phyloP scores from a whole-genome alignment of 2,329 filamentous ascomycete genomes.

The Alternaria burnsii region DNA sequence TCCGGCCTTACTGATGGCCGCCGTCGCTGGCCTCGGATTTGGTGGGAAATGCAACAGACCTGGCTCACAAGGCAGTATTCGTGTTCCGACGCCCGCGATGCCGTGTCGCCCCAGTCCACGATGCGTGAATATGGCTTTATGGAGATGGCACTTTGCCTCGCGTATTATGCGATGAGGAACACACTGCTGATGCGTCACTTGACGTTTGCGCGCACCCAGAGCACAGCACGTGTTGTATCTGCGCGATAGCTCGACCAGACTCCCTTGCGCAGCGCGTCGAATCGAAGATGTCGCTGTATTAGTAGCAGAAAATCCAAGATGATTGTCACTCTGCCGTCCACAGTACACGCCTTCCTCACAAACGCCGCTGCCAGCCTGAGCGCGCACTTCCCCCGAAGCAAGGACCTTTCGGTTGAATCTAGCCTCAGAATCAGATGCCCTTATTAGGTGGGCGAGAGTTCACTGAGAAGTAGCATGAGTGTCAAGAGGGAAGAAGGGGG shows the following conservation, averaged over 20 bases:
- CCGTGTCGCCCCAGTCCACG: slow-evolving; percentile 41
- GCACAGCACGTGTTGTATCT: slow-evolving; percentile 38
- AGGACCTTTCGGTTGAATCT: slow-evolving; percentile 43
- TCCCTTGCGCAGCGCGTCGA: slow-evolving; percentile 34
- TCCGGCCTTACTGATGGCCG: slow-evolving; percentile 6
- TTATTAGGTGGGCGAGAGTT: slow-evolving; percentile 50
- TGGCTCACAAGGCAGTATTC: slow-evolving; percentile 33
- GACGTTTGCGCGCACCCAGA: slow-evolving; percentile 48
- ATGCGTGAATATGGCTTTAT: slow-evolving; percentile 40
- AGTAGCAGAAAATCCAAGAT: slow-evolving; percentile 43
- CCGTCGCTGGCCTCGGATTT: slow-evolving; percentile 23
- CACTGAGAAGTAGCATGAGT: slow-evolving; percentile 49
- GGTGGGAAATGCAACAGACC: slow-evolving; percentile 25
- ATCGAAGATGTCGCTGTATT: slow-evolving; percentile 42
- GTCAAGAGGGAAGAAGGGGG: slow-evolving; percentile 42
- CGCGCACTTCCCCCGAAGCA: slow-evolving; percentile 44
- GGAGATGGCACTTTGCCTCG: slow-evolving; percentile 42
- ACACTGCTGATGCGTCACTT: slow-evolving; percentile 49
- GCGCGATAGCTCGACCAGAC: slow-evolving; percentile 33
- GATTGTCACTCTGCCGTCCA: slow-evolving; percentile 44
- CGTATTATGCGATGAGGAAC: slow-evolving; percentile 44
- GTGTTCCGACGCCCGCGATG: slow-evolving; percentile 37
- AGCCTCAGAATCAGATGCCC: slow-evolving; percentile 50
- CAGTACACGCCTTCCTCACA: slow-evolving; percentile 38
- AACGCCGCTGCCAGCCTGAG: slow-evolving; percentile 44